phyloP scores from a whole-genome alignment of 495 filamentous ascomycete genomes.

The Annulohypoxylon moriforme region DNA sequence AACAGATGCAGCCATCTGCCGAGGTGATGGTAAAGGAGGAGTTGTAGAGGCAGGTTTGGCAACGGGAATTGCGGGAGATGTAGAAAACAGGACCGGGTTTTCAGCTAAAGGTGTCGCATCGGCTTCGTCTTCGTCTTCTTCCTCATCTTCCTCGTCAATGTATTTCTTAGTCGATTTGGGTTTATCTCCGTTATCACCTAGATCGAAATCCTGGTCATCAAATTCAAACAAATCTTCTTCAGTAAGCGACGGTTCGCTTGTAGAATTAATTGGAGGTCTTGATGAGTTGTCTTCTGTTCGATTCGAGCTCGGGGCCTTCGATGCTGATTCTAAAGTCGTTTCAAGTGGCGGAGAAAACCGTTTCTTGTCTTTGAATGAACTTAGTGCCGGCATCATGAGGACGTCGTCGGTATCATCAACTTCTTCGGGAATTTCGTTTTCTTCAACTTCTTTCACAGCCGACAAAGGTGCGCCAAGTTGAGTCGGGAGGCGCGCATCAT shows the following conservation, averaged over 20 bases:
- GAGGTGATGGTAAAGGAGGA: constrained; percentile 32
- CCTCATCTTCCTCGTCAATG: constrained; percentile 41
- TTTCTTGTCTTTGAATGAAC: constrained; percentile 46
- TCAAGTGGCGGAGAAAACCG: constrained; percentile 40
- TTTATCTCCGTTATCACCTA: constrained; percentile 1
- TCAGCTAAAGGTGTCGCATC: constrained; percentile 34
- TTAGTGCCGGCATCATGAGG: constrained; percentile 43
- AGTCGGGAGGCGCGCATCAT: constrained; percentile 31
- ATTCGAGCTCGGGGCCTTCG: neutral
- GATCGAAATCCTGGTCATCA: constrained; percentile 22
- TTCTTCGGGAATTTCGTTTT: constrained; percentile 24
- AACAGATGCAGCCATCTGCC: constrained; percentile 35
- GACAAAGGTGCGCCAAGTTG: constrained; percentile 26
- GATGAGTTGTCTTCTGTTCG: neutral
- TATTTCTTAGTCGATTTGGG: constrained; percentile 31
- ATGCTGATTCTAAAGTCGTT: constrained; percentile 12
- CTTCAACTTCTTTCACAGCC: constrained; percentile 25
- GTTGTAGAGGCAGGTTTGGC: constrained; percentile 31
- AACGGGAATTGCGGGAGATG: constrained; percentile 38
- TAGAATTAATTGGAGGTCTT: constrained; percentile 1
- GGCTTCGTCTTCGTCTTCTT: constrained; percentile 42
- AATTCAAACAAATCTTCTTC: constrained; percentile 50
- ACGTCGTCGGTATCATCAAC: constrained; percentile 32
- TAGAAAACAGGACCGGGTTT: constrained; percentile 40
- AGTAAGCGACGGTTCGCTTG: constrained; percentile 12